A percentile compares a stretch with the other conserved stretches of the same genome.
Evolutionary conservation across 306 rosid species (phyloP).

Genomic region (Neltuma alba): DNA sequence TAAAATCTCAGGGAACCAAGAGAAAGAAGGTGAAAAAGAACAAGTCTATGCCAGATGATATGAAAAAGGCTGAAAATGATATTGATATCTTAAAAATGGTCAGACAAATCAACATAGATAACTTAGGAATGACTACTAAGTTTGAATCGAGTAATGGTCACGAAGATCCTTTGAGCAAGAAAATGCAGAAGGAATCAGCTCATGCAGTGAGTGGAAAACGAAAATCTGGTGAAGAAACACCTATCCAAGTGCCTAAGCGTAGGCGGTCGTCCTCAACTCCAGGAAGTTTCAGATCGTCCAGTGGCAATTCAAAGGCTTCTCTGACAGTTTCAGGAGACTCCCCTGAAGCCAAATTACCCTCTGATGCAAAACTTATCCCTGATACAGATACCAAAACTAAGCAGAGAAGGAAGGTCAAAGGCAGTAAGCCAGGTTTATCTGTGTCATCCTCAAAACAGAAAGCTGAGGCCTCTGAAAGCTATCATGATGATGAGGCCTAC

Average conservation of each 20-base stretch:
- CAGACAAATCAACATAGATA: constrained; percentile 72
- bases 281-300: constrained; percentile 50
- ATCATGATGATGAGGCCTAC: constrained; percentile 46
- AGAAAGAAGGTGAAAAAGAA: constrained; percentile 66
- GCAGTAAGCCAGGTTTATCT: constrained; percentile 51
- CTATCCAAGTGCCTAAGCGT: constrained; percentile 63
- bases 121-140: constrained; percentile 57
- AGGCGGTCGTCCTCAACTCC: constrained; percentile 57
- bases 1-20: constrained; percentile 45
- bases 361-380: constrained; percentile 43
- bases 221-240: constrained; percentile 53
- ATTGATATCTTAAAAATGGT: constrained; percentile 70
- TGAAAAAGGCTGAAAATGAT: constrained; percentile 57
- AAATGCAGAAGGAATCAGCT: constrained; percentile 42
- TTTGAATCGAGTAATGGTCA: constrained; percentile 84
- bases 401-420: constrained; percentile 52
- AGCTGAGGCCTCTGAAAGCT: constrained; percentile 48
- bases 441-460: constrained; percentile 61
- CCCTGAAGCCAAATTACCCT: constrained; percentile 36
- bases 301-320: constrained; percentile 47
- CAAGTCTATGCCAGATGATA: constrained; percentile 51
- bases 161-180: constrained; percentile 52
- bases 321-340: constrained; percentile 48
- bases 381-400: constrained; percentile 44
- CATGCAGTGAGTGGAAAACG: constrained; percentile 53